Percentiles rank a stretch among this genome's conserved stretches.
These are phyloP conservation scores for Suhomyces taliae DNA, from an alignment of 1,139 yeast genomes.

Conservation along the genomic window DNA sequence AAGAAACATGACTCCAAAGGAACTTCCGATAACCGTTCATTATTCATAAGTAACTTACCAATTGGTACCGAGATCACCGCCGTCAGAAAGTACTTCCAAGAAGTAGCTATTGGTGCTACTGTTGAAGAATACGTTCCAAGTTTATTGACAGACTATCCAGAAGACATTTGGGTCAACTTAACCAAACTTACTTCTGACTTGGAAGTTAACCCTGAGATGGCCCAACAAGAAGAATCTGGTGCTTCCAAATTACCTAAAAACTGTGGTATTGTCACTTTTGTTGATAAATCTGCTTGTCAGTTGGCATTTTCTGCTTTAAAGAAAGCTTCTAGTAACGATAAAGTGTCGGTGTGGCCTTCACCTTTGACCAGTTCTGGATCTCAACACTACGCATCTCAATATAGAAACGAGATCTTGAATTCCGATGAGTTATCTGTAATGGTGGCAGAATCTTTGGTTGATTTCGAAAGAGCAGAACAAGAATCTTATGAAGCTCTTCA, in stretches of 20 bases:
- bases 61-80: conserved; percentile 52
- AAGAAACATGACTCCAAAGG: conserved; percentile 62
- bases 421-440: conserved; percentile 45
- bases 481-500: conserved; percentile 61
- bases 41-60: conserved; percentile 81
- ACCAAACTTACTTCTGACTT: conserved; percentile 62
- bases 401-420: conserved; percentile 40
- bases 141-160: conserved; percentile 39
- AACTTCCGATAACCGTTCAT: conserved; percentile 36
- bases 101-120: conserved; percentile 60
- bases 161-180: conserved; percentile 59
- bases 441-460: conserved; percentile 61
- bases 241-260: conserved; percentile 62
- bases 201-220: conserved; percentile 31
- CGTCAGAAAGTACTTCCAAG: conserved; percentile 58
- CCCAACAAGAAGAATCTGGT: conserved; percentile 14
- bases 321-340: conserved; percentile 35
- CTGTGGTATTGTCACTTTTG: conserved; percentile 70
- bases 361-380: conserved; percentile 22
- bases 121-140: conserved; percentile 50
- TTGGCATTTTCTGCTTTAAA: conserved; percentile 65
- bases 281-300: conserved; percentile 72
- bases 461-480: conserved; percentile 72
- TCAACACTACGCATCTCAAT: conserved; percentile 28
- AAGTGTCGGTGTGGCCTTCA: conserved; percentile 33